phyloP scores from a whole-genome alignment of 257 asterid species.

The Primulina huaijiensis region DNA sequence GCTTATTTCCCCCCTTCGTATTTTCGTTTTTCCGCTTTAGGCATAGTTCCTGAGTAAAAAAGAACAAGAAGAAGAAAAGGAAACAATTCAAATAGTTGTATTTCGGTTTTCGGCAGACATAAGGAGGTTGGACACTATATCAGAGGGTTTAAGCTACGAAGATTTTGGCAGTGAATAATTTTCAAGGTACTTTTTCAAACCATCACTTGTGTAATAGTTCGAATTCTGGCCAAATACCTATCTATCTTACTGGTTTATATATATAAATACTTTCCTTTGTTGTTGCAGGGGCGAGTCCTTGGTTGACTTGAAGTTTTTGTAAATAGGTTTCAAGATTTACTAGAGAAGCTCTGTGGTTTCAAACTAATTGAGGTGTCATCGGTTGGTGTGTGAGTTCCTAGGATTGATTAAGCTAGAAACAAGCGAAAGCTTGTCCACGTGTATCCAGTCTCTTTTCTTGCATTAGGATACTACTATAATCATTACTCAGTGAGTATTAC shows the following conservation, averaged over 20 bases:
- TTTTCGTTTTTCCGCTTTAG: not conserved
- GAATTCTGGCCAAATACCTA: not conserved
- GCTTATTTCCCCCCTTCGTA: constrained; percentile 8
- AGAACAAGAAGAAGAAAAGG: not conserved
- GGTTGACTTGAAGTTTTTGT: constrained; percentile 17
- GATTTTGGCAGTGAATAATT: constrained; percentile 45
- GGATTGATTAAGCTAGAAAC: constrained; percentile 19
- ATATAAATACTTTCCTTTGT: not conserved
- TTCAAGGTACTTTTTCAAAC: constrained; percentile 23
- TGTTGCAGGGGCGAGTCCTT: constrained; percentile 29
- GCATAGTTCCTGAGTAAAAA: not conserved
- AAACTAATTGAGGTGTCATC: constrained; percentile 23
- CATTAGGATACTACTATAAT: not conserved
- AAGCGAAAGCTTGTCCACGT: constrained; percentile 10
- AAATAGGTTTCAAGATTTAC: constrained; percentile 20
- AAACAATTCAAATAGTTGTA: constrained; percentile 7
- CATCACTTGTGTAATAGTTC: not conserved
- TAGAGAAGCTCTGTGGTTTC: constrained; percentile 27
- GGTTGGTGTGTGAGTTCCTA: constrained; percentile 10
- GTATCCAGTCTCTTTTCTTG: not conserved
- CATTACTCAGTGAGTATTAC: not conserved
- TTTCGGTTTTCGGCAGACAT: constrained; percentile 39
- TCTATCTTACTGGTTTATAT: not conserved
- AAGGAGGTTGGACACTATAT: constrained; percentile 50
- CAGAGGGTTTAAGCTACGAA: constrained; percentile 53